Evolutionary conservation across 2,329 filamentous ascomycete species (phyloP).

Genomic region (Phyllosticta ampelicida): DNA sequence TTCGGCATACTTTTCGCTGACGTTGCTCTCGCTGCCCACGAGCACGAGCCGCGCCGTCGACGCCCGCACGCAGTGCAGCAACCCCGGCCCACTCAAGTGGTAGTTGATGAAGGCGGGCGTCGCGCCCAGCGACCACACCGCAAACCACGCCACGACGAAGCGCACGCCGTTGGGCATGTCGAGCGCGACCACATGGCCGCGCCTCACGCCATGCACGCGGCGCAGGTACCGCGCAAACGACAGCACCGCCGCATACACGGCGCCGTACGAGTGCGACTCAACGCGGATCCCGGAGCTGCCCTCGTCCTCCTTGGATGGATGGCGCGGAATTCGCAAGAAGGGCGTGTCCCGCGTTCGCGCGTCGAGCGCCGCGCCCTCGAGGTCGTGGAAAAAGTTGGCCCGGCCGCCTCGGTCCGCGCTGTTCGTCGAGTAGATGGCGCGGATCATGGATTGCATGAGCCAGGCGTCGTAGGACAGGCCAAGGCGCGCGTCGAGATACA

Average conservation of each 20-base stretch:
- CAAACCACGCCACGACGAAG: slow-evolving; percentile 56
- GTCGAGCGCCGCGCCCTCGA: slow-evolving; percentile 15
- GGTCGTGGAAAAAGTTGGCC: slow-evolving; percentile 22
- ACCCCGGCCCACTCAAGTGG: slow-evolving; percentile 51
- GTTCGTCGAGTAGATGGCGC: not conserved
- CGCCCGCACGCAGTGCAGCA: slow-evolving; percentile 55
- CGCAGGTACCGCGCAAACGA: slow-evolving; percentile 27
- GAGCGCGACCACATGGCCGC: slow-evolving; percentile 51
- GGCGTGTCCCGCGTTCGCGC: not conserved
- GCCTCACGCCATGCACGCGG: slow-evolving; percentile 42
- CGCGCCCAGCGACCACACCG: slow-evolving; percentile 53
- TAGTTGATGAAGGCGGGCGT: slow-evolving; percentile 63
- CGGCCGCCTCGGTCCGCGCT: slow-evolving; percentile 21
- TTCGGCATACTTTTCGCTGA: slow-evolving; percentile 27
- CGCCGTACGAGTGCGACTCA: slow-evolving; percentile 26
- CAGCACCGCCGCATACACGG: slow-evolving; percentile 25
- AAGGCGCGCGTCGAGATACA: slow-evolving; percentile 60
- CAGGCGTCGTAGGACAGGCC: slow-evolving; percentile 53
- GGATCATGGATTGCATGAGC: slow-evolving; percentile 25
- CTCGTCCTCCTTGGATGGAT: slow-evolving; percentile 25
- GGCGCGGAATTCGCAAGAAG: not conserved
- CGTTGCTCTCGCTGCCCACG: slow-evolving; percentile 43
- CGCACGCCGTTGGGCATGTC: slow-evolving; percentile 59
- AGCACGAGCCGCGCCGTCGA: slow-evolving; percentile 47
- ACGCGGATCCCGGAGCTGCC: slow-evolving; percentile 44